Evolutionary conservation across 2,329 filamentous ascomycete species (phyloP).

Genomic region (Aspergillus fumigatiaffinis): DNA sequence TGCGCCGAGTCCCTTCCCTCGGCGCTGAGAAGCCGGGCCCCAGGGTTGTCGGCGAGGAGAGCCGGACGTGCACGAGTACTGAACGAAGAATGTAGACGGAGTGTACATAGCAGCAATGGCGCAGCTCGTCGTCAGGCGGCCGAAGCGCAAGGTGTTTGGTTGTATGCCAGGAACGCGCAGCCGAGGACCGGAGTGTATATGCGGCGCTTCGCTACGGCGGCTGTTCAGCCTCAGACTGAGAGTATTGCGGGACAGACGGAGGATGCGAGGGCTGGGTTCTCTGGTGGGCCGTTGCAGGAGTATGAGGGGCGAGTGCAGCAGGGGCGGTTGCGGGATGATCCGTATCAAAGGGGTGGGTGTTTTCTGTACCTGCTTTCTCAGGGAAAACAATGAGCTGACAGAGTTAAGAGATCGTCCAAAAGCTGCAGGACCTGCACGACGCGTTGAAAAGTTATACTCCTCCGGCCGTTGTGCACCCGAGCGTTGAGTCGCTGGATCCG

Average conservation of each 20-base stretch:
- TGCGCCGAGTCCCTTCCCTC: conserved; percentile 26
- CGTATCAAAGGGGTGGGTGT: conserved; percentile 75
- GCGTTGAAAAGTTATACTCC: conserved; percentile 71
- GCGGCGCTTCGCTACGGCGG: conserved; percentile 16
- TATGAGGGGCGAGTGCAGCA: conserved; percentile 77
- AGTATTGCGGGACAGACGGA: conserved; percentile 1
- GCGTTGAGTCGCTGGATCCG: conserved; percentile 63
- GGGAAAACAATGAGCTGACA: neutral
- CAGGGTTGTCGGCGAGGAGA: conserved; percentile 17
- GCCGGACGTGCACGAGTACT: conserved; percentile 16
- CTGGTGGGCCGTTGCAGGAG: conserved; percentile 72
- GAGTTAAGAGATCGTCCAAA: conserved; percentile 72
- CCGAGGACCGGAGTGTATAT: conserved; percentile 2
- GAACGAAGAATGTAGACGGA: conserved; percentile 14
- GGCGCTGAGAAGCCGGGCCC: conserved; percentile 19
- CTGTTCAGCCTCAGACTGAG: conserved; percentile 1
- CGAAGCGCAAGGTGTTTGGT: neutral
- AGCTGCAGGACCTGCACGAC: conserved; percentile 82
- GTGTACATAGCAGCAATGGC: conserved; percentile 9
- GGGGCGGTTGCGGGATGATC: conserved; percentile 76
- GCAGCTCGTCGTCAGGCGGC: neutral
- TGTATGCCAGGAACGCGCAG: neutral
- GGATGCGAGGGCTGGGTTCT: conserved; percentile 7
- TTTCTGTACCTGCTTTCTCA: too few species aligned
- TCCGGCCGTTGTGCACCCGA: conserved; percentile 71